Evolutionary conservation across 1,139 yeast genomes (phyloP).

Genomic region (Taiozyma sp.): DNA sequence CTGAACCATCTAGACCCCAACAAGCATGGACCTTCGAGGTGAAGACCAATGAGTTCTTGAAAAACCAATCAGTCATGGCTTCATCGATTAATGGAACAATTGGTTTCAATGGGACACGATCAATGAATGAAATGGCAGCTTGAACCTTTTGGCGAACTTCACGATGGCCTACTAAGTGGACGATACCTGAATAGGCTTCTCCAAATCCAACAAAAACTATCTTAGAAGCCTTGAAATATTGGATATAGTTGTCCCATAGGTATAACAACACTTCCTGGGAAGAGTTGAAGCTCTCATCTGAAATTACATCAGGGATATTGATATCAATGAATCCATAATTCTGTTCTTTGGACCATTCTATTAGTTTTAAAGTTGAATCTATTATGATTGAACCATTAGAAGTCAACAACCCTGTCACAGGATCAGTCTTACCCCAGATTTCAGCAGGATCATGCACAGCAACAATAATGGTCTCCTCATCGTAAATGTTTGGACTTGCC

Average conservation of each 20-base stretch:
- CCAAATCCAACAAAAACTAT: slow-evolving; percentile 86
- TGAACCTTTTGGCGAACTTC: slow-evolving; percentile 58
- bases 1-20: slow-evolving; percentile 54
- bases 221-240: slow-evolving; percentile 65
- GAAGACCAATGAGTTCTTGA: slow-evolving; percentile 77
- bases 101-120: slow-evolving; percentile 61
- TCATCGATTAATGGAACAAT: slow-evolving; percentile 87
- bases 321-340: slow-evolving; percentile 80
- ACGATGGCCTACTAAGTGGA: slow-evolving; percentile 83
- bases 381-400: slow-evolving; percentile 64
- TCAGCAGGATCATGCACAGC: slow-evolving; percentile 91
- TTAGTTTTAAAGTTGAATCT: slow-evolving; percentile 49
- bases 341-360: slow-evolving; percentile 53
- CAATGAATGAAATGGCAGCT: slow-evolving; percentile 70
- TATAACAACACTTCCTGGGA: slow-evolving; percentile 75
- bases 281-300: slow-evolving; percentile 43
- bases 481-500: slow-evolving; percentile 69
- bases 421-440: slow-evolving; percentile 84
- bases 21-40: slow-evolving; percentile 70
- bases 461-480: slow-evolving; percentile 56
- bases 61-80: slow-evolving; percentile 86
- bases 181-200: slow-evolving; percentile 81
- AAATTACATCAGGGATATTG: slow-evolving; percentile 52
- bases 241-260: slow-evolving; percentile 87
- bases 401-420: slow-evolving; percentile 72